Evolutionary conservation across 768 basidiomycete genomes (phyloP).

Genomic region (Kwoniella bestiolae): DNA sequence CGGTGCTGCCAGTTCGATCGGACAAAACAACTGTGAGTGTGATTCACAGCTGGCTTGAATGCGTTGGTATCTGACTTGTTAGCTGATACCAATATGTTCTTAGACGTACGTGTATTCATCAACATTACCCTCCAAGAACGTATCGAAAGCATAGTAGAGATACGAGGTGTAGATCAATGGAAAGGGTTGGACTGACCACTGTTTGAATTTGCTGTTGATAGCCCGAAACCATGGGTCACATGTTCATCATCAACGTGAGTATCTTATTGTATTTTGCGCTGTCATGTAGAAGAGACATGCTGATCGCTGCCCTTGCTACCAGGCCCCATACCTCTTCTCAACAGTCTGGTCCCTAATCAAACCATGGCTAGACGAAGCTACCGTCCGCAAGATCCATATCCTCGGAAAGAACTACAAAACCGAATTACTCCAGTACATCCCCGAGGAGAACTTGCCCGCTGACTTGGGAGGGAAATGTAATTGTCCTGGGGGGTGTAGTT

Average conservation of each 20-base stretch:
- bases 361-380: conserved; percentile 92
- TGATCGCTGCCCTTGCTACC: too few relatives aligned
- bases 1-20: conserved; percentile 71
- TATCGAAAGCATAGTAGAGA: neutral
- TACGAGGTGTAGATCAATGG: neutral
- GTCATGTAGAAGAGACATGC: too few relatives aligned
- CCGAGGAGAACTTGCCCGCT: conserved; percentile 76
- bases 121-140: neutral
- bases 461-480: conserved; percentile 82
- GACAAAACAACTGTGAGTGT: conserved; percentile 74
- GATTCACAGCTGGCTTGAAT: too few relatives aligned
- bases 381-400: conserved; percentile 92
- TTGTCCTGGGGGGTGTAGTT: conserved; percentile 78
- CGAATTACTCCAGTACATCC: conserved; percentile 79
- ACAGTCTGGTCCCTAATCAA: conserved; percentile 87
- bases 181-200: neutral
- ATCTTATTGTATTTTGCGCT: too few relatives aligned
- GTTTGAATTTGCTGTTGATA: conserved; percentile 19
- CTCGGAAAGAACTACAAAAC: conserved; percentile 75
- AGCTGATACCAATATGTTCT: neutral
- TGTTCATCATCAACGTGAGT: conserved; percentile 90
- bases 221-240: conserved; percentile 77
- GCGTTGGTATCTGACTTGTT: too few relatives aligned
- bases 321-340: conserved; percentile 83
- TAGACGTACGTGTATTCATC: conserved; percentile 16